phyloP scores from a whole-genome alignment of 75 land plant genomes.

The Azolla pinnata region DNA sequence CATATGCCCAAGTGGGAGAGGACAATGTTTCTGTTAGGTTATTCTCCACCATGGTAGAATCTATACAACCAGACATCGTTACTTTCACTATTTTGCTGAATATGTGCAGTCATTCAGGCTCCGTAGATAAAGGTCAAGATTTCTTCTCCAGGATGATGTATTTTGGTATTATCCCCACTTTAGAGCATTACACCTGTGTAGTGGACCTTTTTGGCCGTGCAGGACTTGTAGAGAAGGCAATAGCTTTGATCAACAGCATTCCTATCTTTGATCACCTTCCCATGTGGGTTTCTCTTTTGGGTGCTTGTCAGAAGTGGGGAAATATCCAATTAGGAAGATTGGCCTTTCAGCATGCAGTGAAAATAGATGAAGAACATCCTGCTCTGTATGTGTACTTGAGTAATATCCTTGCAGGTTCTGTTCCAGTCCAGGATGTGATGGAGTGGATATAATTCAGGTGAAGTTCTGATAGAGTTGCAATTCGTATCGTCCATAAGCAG shows the following conservation, averaged over 20 bases:
- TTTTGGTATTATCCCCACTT: not conserved
- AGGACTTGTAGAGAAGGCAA: conserved; percentile 21
- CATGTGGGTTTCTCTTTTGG: conserved; percentile 19
- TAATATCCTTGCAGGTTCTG: too few relatives aligned
- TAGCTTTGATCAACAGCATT: conserved; percentile 20
- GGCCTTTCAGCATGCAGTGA: conserved; percentile 16
- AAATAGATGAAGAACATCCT: conserved; percentile 26
- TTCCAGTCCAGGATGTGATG: too few relatives aligned
- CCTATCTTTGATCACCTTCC: conserved; percentile 26
- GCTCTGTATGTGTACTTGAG: conserved; percentile 23
- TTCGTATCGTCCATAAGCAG: too few relatives aligned
- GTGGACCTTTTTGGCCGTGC: conserved; percentile 36
- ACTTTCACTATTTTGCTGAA: too few relatives aligned
- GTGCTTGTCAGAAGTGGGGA: conserved; percentile 36
- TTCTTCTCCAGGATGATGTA: conserved; percentile 17
- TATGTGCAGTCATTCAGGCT: too few relatives aligned
- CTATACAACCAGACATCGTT: too few relatives aligned
- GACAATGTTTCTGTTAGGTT: too few relatives aligned
- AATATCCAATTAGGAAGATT: conserved; percentile 19
- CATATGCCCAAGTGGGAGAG: too few relatives aligned
- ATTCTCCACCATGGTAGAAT: too few relatives aligned
- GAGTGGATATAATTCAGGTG: too few relatives aligned
- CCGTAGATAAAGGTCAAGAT: too few relatives aligned
- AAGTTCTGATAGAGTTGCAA: too few relatives aligned
- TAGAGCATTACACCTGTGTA: conserved; percentile 28